phyloP scores from a whole-genome alignment of 192 early-diverging fungal genomes.

The Geosiphon pyriformis region DNA sequence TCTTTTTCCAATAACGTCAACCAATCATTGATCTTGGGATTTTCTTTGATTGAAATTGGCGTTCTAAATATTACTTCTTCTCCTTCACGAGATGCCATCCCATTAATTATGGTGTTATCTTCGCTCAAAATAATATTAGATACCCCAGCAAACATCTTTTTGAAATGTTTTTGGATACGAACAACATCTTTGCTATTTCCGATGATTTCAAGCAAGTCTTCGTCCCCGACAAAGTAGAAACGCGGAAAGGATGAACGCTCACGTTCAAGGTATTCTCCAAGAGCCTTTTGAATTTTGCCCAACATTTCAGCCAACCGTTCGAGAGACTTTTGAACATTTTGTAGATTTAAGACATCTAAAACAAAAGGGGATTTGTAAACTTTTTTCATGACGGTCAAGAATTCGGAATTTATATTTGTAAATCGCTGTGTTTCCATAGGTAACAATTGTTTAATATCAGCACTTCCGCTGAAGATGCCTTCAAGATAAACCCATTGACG shows the following conservation, averaged over 20 bases:
- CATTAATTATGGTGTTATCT: constrained; percentile 64
- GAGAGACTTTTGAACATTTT: constrained; percentile 91
- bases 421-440: constrained; percentile 96
- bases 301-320: constrained; percentile 91
- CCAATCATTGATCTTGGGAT: constrained; percentile 98
- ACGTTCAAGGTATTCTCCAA: constrained; percentile 97
- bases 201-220: constrained; percentile 99
- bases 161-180: constrained; percentile 97
- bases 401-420: constrained; percentile 96
- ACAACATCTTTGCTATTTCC: constrained; percentile 95
- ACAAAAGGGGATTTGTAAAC: constrained; percentile 99
- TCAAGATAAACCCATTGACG: constrained; percentile 99
- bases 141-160: constrained; percentile 99
- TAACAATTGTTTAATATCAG: constrained; percentile 95
- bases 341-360: constrained; percentile 87
- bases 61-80: constrained; percentile 80
- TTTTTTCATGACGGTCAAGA: constrained; percentile 97
- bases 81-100: constrained; percentile 90
- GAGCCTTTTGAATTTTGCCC: constrained; percentile 94
- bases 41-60: constrained; percentile 71
- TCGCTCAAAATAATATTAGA: constrained; percentile 78
- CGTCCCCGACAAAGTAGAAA: constrained; percentile 99
- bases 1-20: constrained; percentile 87
- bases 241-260: constrained; percentile 96
- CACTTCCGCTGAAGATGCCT: constrained; percentile 94